These are phyloP conservation scores for Saccharomyces hybrid DNA, from an alignment of 1,139 yeast species.

Conservation along the genomic window DNA sequence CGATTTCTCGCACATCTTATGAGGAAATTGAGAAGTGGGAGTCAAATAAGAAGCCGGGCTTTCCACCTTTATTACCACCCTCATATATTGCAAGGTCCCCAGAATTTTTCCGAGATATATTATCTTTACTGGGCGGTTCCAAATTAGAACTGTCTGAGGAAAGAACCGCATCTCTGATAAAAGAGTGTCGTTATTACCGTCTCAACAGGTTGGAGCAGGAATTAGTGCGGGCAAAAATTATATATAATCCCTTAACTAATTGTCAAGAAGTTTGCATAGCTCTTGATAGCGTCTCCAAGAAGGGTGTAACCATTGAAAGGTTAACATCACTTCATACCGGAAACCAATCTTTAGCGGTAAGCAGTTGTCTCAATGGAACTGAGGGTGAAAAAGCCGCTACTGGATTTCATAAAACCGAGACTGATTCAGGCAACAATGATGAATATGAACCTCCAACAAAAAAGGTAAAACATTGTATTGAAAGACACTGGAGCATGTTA, in stretches of 20 bases:
- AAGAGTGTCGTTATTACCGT: slow-evolving; percentile 69
- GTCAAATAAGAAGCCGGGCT: slow-evolving; percentile 45
- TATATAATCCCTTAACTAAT: slow-evolving; percentile 42
- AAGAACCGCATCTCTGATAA: slow-evolving; percentile 41
- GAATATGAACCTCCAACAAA: slow-evolving; percentile 7
- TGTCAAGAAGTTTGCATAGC: slow-evolving; percentile 49
- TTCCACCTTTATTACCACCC: slow-evolving; percentile 62
- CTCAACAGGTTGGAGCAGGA: slow-evolving; percentile 65
- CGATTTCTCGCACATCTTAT: slow-evolving; percentile 45
- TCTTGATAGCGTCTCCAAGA: slow-evolving; percentile 39
- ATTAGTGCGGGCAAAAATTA: slow-evolving; percentile 43
- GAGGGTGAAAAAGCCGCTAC: not conserved
- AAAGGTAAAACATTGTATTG: slow-evolving; percentile 5
- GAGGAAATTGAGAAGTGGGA: slow-evolving; percentile 38
- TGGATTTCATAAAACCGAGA: not conserved
- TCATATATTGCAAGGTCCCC: slow-evolving; percentile 46
- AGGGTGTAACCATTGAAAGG: slow-evolving; percentile 29
- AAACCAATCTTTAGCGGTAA: not conserved
- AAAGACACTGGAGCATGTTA: slow-evolving; percentile 20
- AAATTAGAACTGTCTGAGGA: slow-evolving; percentile 46
- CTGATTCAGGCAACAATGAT: not conserved
- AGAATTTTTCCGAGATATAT: slow-evolving; percentile 46
- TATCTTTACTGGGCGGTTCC: slow-evolving; percentile 51
- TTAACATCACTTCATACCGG: not conserved
- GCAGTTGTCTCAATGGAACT: not conserved